A percentile compares a stretch with the other conserved stretches of the same genome.
phyloP scores from a whole-genome alignment of 2,329 filamentous ascomycete species.

The Aspergillus flavus region DNA sequence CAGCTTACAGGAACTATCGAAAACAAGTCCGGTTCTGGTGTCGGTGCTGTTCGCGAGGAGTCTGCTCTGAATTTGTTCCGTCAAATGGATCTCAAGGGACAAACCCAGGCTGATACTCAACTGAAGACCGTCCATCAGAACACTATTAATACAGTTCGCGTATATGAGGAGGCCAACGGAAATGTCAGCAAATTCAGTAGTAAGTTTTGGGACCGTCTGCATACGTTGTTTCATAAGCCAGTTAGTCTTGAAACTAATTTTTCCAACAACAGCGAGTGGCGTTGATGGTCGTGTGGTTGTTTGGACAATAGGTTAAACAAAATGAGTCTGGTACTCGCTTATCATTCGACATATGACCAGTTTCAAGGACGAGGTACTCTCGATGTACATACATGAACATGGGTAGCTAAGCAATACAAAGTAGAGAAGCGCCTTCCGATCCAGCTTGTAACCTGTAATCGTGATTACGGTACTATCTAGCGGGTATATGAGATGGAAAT shows the following conservation, averaged over 20 bases:
- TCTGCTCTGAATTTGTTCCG: slow-evolving; percentile 97
- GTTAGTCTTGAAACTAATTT: background rate
- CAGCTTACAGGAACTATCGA: slow-evolving; percentile 80
- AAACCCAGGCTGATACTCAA: slow-evolving; percentile 87
- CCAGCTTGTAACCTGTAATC: background rate
- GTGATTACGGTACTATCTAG: background rate
- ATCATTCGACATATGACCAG: background rate
- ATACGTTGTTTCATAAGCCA: background rate
- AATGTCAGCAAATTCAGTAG: slow-evolving; percentile 80
- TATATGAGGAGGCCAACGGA: slow-evolving; percentile 68
- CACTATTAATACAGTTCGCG: slow-evolving; percentile 82
- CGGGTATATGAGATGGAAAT: background rate
- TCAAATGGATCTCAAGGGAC: slow-evolving; percentile 98
- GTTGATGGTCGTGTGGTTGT: slow-evolving; percentile 82
- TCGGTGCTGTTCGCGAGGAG: slow-evolving; percentile 72
- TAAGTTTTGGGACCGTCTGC: slow-evolving; percentile 51
- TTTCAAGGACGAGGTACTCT: background rate
- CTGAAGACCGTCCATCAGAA: slow-evolving; percentile 97
- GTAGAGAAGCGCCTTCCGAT: background rate
- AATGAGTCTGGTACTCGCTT: slow-evolving; percentile 6
- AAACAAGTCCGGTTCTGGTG: slow-evolving; percentile 65
- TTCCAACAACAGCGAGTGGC: slow-evolving; percentile 67
- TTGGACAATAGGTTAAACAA: slow-evolving; percentile 62
- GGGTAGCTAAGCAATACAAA: background rate
- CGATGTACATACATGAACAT: background rate